Percentiles rank a stretch among this genome's conserved stretches.
These are phyloP conservation scores for Viola odorata DNA, from an alignment of 345 rosid species.

Conservation along the genomic window DNA sequence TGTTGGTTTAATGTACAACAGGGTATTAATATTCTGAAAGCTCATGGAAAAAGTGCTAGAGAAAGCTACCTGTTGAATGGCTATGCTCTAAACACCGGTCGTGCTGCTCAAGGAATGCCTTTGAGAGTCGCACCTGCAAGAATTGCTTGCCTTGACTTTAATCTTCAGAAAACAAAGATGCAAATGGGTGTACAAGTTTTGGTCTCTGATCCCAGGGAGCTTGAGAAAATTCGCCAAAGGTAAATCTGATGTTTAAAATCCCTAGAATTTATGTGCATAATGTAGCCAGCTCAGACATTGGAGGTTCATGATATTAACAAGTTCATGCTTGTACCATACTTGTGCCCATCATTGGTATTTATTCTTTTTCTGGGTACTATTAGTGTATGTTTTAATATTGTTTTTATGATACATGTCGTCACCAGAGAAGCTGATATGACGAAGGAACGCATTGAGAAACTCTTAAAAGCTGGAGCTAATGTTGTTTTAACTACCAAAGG, in stretches of 20 bases:
- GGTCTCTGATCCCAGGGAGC: conserved; percentile 94
- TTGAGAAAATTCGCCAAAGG: conserved; percentile 95
- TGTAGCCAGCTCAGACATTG: too few species aligned
- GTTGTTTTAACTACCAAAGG: conserved; percentile 93
- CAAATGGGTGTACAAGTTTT: conserved; percentile 93
- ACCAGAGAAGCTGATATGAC: conserved; percentile 95
- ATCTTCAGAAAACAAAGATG: conserved; percentile 95
- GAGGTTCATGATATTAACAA: too few species aligned
- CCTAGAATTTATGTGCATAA: too few species aligned
- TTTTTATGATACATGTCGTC: conserved; percentile 6
- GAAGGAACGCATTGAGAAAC: conserved; percentile 89
- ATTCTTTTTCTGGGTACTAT: too few species aligned
- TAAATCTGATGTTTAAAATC: conserved; percentile 9
- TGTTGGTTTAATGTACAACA: conserved; percentile 20
- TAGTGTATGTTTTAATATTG: too few species aligned
- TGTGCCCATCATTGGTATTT: too few species aligned
- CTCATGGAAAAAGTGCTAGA: conserved; percentile 92
- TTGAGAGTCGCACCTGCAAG: conserved; percentile 78
- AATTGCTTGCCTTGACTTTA: conserved; percentile 94
- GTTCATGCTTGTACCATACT: too few species aligned
- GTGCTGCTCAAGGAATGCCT: conserved; percentile 99
- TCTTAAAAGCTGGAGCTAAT: conserved; percentile 95
- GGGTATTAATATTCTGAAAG: conserved; percentile 90
- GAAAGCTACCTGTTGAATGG: conserved; percentile 89
- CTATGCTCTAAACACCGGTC: conserved; percentile 86